Base-by-base conservation (phyloP, 106 monocot genomes). In the Platanthera guangdongensis region DNA sequence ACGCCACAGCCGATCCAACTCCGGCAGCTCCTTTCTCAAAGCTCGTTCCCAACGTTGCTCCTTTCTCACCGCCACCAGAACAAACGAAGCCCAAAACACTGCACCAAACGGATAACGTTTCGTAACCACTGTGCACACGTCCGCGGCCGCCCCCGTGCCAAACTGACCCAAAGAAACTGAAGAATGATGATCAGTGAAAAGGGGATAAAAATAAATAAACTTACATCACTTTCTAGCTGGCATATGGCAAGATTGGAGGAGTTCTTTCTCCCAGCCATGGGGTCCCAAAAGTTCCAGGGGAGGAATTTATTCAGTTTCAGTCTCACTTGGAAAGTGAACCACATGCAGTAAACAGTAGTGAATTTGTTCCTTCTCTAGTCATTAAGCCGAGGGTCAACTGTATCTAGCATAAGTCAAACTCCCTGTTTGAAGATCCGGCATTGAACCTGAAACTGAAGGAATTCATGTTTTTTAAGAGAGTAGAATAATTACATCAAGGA, bases 191-290 rank as follows among this genome's bases (percentile, higher is more conserved):
- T 6, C 6, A 9, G 7, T 8, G 62, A 25, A 8, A 25, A 8
- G 52, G 8, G 52, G 11, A 7, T 0, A 63, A 9, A 65, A 65
- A 65, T 11, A 65, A 65, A n/a, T 32, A 65, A 57, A 76, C 85
- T 86, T 82, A 91, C 91, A 71, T 91, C 88, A 19, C 84, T 80
- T 79, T 91, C 91, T 65, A 91, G 91, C 86, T 91, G 88, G 46
- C 71, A 77, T 82, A 80, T 84, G 76, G 73, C 80, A 74, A 84
- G 82, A 79, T 53, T 68, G 8, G 21, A 65, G 16, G 73, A 59
- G 28, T 47, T 25, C 16, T 60, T 62, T 57, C 79, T 79, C 11
- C 25, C 52, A 9, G 47, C 70, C 70, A 70, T 70, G 45, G 16
- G 47, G 47, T 48, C 53, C 47, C 70, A 70, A 25, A 70, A 70